A percentile compares a stretch with the other conserved stretches of the same genome.
phyloP scores from a whole-genome alignment of 345 rosid species.

The Cardiospermum halicacabum region DNA sequence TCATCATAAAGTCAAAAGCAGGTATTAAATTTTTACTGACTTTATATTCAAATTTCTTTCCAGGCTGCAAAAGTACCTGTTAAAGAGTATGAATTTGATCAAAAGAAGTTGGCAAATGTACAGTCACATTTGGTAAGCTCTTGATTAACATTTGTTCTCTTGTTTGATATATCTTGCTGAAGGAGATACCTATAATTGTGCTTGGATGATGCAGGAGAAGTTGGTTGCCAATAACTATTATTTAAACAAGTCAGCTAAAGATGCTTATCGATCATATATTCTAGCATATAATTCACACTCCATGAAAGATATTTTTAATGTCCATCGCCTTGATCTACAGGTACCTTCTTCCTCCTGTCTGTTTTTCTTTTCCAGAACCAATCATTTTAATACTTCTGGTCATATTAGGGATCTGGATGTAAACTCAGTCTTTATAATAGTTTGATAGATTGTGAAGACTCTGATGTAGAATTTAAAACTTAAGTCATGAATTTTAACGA shows the following conservation, averaged over 20 bases:
- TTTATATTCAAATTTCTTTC: too few relatives aligned
- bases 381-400: neutral
- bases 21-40: too few relatives aligned
- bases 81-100: too few relatives aligned
- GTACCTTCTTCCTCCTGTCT: constrained; percentile 27
- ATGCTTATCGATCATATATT: constrained; percentile 89
- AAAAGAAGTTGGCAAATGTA: constrained; percentile 76
- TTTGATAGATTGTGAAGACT: neutral
- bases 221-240: constrained; percentile 62
- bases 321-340: constrained; percentile 90
- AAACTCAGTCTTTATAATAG: neutral
- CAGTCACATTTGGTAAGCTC: constrained; percentile 77
- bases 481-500: too few relatives aligned
- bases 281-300: constrained; percentile 95
- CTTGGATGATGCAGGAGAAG: constrained; percentile 60
- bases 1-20: too few relatives aligned
- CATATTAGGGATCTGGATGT: neutral
- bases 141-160: constrained; percentile 1
- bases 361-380: neutral
- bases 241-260: constrained; percentile 85
- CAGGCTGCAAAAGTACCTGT: too few relatives aligned
- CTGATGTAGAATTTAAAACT: neutral
- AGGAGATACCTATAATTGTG: constrained; percentile 5
- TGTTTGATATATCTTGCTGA: neutral
- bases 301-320: constrained; percentile 88